Evolutionary conservation across 345 rosid genomes (phyloP).

Genomic region (Citrus inodora): DNA sequence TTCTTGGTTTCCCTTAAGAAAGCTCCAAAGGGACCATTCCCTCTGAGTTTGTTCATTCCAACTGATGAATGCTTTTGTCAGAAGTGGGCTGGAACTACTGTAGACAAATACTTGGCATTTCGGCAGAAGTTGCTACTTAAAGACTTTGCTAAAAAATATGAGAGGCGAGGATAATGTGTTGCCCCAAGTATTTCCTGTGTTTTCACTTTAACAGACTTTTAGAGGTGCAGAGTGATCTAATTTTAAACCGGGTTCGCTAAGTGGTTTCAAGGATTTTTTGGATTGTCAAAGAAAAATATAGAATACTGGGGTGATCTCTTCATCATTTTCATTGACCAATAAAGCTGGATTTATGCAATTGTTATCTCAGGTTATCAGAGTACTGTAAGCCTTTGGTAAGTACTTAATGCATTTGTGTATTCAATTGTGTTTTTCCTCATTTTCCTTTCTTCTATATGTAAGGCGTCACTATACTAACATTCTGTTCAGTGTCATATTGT

Average conservation of each 20-base stretch:
- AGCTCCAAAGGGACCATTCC: constrained; percentile 95
- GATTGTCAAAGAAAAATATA: neutral
- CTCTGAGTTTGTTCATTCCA: constrained; percentile 78
- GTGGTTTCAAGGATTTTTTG: neutral
- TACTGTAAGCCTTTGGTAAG: neutral
- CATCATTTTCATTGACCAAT: neutral
- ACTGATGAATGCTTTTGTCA: constrained; percentile 82
- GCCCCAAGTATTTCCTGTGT: neutral
- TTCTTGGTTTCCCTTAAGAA: constrained; percentile 88
- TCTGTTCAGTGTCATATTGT: neutral
- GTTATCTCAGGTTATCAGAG: neutral
- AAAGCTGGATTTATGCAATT: neutral
- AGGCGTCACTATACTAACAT: neutral
- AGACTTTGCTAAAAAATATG: constrained; percentile 72
- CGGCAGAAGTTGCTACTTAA: constrained; percentile 68
- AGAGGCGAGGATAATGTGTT: constrained; percentile 31
- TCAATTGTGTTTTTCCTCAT: neutral
- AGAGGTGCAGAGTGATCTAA: neutral
- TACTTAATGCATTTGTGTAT: neutral
- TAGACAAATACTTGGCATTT: constrained; percentile 78
- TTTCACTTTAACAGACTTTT: neutral
- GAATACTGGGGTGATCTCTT: constrained; percentile 6
- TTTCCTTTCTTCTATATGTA: neutral
- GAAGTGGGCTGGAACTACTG: constrained; percentile 87
- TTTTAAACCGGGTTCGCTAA: neutral